Conservation (phyloP, 1,139 yeast genomes). For the Debaryomycetaceae sp. region DNA sequence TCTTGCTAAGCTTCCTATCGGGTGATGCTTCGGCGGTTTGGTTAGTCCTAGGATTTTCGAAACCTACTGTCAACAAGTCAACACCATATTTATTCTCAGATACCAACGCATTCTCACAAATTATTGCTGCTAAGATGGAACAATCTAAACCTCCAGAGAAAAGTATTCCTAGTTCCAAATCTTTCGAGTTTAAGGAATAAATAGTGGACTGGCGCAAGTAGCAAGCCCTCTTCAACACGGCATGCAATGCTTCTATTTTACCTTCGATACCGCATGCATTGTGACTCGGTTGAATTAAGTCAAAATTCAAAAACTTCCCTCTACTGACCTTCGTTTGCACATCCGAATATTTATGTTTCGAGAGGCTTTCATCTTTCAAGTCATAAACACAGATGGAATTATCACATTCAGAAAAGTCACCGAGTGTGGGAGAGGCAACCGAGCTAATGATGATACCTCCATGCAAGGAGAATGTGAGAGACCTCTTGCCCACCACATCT, state of each 20-base stretch:
- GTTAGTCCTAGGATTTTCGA: conserved; percentile 83
- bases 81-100: conserved; percentile 10
- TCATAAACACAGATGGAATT: conserved; percentile 47
- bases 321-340: neutral
- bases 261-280: neutral
- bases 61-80: conserved; percentile 91
- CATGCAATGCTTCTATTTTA: conserved; percentile 15
- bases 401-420: conserved; percentile 50
- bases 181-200: conserved; percentile 42
- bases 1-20: conserved; percentile 69
- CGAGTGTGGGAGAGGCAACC: conserved; percentile 25
- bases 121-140: conserved; percentile 60
- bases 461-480: conserved; percentile 48
- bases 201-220: conserved; percentile 53
- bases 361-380: conserved; percentile 6
- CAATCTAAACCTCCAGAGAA: conserved; percentile 97
- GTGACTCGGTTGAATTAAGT: neutral
- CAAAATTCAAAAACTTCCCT: neutral
- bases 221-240: conserved; percentile 38
- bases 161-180: conserved; percentile 53
- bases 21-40: conserved; percentile 66
- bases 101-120: conserved; percentile 22
- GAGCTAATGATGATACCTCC: conserved; percentile 48
- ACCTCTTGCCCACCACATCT: conserved; percentile 78
- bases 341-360: neutral